These are phyloP conservation scores for Boletus pseudo-olivaceus DNA, from an alignment of 768 basidiomycete genomes.

Conservation along the genomic window DNA sequence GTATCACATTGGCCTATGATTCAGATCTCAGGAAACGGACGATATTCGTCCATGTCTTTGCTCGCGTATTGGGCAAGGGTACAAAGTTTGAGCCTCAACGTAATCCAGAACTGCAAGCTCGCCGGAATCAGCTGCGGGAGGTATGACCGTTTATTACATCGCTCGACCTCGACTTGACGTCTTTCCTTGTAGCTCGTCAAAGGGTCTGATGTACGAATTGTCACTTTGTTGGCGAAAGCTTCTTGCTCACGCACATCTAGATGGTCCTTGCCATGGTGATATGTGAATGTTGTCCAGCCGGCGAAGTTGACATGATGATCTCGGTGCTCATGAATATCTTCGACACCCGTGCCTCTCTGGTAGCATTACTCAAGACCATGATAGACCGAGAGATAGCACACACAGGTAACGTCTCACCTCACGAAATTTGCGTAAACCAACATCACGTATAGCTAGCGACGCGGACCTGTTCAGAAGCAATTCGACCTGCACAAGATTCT, in stretches of 20 bases:
- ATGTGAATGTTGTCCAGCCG: slow-evolving; percentile 78
- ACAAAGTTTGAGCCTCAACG: slow-evolving; percentile 70
- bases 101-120: slow-evolving; percentile 42
- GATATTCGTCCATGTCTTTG: slow-evolving; percentile 84
- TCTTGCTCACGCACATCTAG: slow-evolving; percentile 35
- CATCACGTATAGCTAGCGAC: slow-evolving; percentile 58
- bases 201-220: slow-evolving; percentile 59
- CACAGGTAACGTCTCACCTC: slow-evolving; percentile 50
- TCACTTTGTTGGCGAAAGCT: background rate
- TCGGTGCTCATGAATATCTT: slow-evolving; percentile 84
- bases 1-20: slow-evolving; percentile 75
- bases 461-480: slow-evolving; percentile 84
- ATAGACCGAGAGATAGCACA: slow-evolving; percentile 80
- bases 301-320: slow-evolving; percentile 80
- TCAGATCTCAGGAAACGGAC: slow-evolving; percentile 62
- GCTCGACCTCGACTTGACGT: slow-evolving; percentile 2
- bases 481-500: slow-evolving; percentile 79
- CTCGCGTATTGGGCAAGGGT: slow-evolving; percentile 75
- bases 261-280: slow-evolving; percentile 80
- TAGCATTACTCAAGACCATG: slow-evolving; percentile 75
- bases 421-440: background rate
- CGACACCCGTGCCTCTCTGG: slow-evolving; percentile 68
- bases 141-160: slow-evolving; percentile 35
- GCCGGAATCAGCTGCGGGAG: slow-evolving; percentile 55
- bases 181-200: slow-evolving; percentile 56